These are phyloP conservation scores for Phytopythium vexans DNA, from an alignment of 352 stramenopile species.

Conservation along the genomic window DNA sequence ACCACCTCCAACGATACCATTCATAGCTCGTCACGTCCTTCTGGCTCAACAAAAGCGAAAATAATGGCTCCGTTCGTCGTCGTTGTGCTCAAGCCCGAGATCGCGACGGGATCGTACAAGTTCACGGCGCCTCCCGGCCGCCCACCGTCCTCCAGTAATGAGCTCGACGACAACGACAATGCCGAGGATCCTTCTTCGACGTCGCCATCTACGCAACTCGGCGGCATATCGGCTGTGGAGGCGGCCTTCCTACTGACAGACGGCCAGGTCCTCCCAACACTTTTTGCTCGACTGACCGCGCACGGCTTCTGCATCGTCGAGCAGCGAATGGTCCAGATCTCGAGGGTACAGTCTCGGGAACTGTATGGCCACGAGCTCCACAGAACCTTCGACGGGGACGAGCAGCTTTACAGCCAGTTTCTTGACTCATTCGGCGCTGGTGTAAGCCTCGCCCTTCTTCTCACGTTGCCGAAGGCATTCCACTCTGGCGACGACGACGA, in stretches of 20 bases:
- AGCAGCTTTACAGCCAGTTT: slow-evolving; percentile 31
- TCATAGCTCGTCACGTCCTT: no score
- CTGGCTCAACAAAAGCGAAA: no score
- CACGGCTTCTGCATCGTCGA: slow-evolving; percentile 58
- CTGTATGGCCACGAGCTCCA: slow-evolving; percentile 34
- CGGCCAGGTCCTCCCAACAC: slow-evolving; percentile 30
- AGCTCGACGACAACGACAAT: neutral
- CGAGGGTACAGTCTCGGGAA: slow-evolving; percentile 26
- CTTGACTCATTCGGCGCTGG: slow-evolving; percentile 50
- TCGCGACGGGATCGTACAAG: slow-evolving; percentile 48
- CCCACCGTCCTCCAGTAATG: neutral
- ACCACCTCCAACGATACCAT: no score
- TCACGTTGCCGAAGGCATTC: slow-evolving; percentile 25
- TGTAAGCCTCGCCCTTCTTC: slow-evolving; percentile 57
- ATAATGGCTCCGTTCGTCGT: slow-evolving; percentile 23
- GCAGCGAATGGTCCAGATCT: slow-evolving; percentile 33
- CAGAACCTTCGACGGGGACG: slow-evolving; percentile 21
- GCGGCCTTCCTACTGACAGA: slow-evolving; percentile 35
- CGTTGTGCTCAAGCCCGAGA: slow-evolving; percentile 59
- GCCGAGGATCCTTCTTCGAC: neutral
- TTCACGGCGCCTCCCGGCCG: slow-evolving; percentile 8
- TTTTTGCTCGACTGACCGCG: slow-evolving; percentile 38
- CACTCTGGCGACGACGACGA: no score
- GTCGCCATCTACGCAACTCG: slow-evolving; percentile 13
- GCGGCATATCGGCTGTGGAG: slow-evolving; percentile 35